These are phyloP conservation scores for Scenedesmus sp. DNA, from an alignment of 163 green algal genomes.

Conservation along the genomic window DNA sequence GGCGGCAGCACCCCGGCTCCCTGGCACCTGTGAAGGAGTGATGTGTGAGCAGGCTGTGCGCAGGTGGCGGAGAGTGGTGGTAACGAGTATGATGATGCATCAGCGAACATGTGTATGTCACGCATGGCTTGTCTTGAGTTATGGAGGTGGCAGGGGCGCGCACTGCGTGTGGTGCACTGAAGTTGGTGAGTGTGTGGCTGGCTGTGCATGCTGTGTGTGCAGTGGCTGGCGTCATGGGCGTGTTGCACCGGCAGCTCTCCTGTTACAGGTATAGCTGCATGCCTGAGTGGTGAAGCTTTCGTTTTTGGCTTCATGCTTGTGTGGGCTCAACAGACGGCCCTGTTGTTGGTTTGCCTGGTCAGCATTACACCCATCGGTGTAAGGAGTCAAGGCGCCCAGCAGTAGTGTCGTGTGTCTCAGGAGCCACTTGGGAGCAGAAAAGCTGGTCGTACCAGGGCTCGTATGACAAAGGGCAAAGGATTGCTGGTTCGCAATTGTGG, in stretches of 20 bases:
- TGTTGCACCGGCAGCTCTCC: neutral
- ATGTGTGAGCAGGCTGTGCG: neutral
- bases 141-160: neutral
- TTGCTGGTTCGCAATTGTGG: too few relatives aligned
- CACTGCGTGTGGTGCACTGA: neutral
- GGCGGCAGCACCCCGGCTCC: neutral
- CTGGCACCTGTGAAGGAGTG: slow-evolving; percentile 43
- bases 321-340: neutral
- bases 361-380: neutral
- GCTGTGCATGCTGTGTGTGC: neutral
- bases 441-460: neutral
- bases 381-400: neutral
- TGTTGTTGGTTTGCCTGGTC: neutral
- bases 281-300: neutral
- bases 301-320: neutral
- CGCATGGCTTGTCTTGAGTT: neutral
- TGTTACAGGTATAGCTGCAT: neutral
- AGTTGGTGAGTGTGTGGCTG: neutral
- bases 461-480: too few relatives aligned
- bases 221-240: neutral
- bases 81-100: neutral
- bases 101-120: neutral
- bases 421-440: neutral
- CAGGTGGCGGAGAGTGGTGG: neutral
- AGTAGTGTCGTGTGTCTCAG: neutral